These are phyloP conservation scores for Pilatotrama ljubarskyi DNA, from an alignment of 768 basidiomycete species.

Conservation along the genomic window DNA sequence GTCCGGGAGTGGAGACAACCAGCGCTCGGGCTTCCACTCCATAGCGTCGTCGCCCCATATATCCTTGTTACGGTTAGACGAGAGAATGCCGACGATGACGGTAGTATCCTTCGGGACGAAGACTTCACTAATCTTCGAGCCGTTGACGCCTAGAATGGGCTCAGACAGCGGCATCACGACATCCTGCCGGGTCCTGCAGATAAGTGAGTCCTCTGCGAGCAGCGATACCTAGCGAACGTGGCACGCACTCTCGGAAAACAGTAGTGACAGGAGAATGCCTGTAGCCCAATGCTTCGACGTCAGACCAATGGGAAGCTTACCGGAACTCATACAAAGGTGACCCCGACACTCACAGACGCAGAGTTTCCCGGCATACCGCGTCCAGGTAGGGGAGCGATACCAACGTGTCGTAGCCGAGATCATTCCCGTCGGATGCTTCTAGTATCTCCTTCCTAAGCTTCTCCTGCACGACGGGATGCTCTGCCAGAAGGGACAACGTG, in stretches of 20 bases:
- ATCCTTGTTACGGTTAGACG: slow-evolving; percentile 38
- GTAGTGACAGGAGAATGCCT: slow-evolving; percentile 48
- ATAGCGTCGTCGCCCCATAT: slow-evolving; percentile 43
- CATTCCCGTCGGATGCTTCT: neutral
- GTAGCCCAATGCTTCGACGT: too few relatives aligned
- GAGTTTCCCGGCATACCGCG: slow-evolving; percentile 13
- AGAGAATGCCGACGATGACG: slow-evolving; percentile 41
- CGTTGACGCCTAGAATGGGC: slow-evolving; percentile 39
- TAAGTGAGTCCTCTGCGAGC: neutral
- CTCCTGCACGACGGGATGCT: slow-evolving; percentile 17
- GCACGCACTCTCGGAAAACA: slow-evolving; percentile 33
- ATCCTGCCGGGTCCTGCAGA: slow-evolving; percentile 37
- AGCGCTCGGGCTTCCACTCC: slow-evolving; percentile 31
- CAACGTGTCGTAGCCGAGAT: slow-evolving; percentile 14
- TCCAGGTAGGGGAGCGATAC: slow-evolving; percentile 12
- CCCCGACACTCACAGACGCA: slow-evolving; percentile 6
- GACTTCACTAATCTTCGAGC: slow-evolving; percentile 37
- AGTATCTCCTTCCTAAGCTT: slow-evolving; percentile 15
- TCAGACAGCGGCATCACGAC: slow-evolving; percentile 41
- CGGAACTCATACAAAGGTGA: neutral
- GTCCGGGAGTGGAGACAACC: slow-evolving; percentile 11
- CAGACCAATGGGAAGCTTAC: too few relatives aligned
- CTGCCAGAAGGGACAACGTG: slow-evolving; percentile 8
- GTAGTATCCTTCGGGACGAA: slow-evolving; percentile 39
- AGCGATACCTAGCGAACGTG: neutral